phyloP scores from a whole-genome alignment of 805 yeast species.

The Schwanniomyces sp. region DNA sequence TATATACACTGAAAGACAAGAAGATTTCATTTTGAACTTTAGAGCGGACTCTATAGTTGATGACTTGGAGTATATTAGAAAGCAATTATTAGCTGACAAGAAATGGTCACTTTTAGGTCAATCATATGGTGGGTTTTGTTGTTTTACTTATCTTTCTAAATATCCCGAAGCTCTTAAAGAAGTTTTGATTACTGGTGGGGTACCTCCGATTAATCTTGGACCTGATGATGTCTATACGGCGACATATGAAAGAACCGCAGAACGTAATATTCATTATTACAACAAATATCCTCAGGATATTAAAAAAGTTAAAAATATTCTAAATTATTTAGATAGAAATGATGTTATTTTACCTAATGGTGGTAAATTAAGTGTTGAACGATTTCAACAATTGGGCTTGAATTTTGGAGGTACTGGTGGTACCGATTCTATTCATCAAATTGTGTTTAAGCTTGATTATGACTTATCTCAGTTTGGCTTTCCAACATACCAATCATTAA shows the following conservation, averaged over 20 bases:
- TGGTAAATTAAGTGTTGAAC: slow-evolving; percentile 46
- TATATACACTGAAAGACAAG: slow-evolving; percentile 20
- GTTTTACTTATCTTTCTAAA: slow-evolving; percentile 48
- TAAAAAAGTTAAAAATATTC: slow-evolving; percentile 34
- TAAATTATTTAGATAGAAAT: slow-evolving; percentile 28
- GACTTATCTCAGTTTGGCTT: slow-evolving; percentile 36
- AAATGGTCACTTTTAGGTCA: slow-evolving; percentile 59
- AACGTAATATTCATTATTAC: slow-evolving; percentile 50
- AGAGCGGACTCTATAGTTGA: slow-evolving; percentile 54
- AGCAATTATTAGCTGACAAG: slow-evolving; percentile 26
- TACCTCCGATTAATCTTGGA: slow-evolving; percentile 49
- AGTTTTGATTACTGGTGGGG: slow-evolving; percentile 55
- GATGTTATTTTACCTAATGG: slow-evolving; percentile 48
- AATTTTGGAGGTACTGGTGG: slow-evolving; percentile 54
- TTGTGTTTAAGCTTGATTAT: slow-evolving; percentile 39
- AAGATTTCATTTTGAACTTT: slow-evolving; percentile 43
- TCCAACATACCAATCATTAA: slow-evolving; percentile 39
- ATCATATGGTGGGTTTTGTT: slow-evolving; percentile 56
- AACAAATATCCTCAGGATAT: slow-evolving; percentile 49
- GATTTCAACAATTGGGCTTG: slow-evolving; percentile 56
- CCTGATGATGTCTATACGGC: slow-evolving; percentile 51
- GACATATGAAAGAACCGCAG: slow-evolving; percentile 46
- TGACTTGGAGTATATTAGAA: slow-evolving; percentile 50
- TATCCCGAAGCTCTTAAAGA: slow-evolving; percentile 42
- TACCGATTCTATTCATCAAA: slow-evolving; percentile 44